A percentile compares a stretch with the other conserved stretches of the same genome.
Evolutionary conservation across 148 eudicot genomes (phyloP).

Genomic region (Spergularia marina): DNA sequence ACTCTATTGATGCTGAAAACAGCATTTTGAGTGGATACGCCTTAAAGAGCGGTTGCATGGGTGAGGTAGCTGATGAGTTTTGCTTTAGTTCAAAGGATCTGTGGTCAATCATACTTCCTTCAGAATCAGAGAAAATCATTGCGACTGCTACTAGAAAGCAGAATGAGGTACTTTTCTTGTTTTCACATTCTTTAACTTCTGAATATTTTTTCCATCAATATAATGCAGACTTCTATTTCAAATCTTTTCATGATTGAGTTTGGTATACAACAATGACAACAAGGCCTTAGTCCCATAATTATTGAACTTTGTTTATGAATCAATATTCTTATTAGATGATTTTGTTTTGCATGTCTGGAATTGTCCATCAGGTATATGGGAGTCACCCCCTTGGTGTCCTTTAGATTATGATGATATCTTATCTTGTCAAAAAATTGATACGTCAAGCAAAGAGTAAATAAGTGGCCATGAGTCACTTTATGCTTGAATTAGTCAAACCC

Average conservation of each 20-base stretch:
- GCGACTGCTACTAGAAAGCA: conserved; percentile 61
- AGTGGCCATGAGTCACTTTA: not conserved
- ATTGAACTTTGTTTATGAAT: not conserved
- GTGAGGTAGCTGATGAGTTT: conserved; percentile 55
- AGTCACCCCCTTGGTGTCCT: no score
- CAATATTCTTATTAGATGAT: not conserved
- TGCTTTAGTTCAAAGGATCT: conserved; percentile 65
- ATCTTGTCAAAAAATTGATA: no score
- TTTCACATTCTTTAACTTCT: not conserved
- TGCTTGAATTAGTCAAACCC: not conserved
- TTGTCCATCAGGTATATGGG: no score
- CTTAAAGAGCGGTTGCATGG: conserved; percentile 47
- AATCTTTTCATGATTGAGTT: not conserved
- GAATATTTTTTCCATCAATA: not conserved
- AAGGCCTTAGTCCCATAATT: no score
- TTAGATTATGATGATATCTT: no score
- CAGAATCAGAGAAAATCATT: conserved; percentile 82
- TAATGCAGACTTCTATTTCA: not conserved
- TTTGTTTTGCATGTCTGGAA: conserved; percentile 3
- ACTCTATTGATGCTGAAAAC: conserved; percentile 72
- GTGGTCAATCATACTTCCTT: conserved; percentile 87
- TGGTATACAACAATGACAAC: not conserved
- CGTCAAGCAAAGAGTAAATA: not conserved
- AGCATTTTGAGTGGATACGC: conserved; percentile 72
- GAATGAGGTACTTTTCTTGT: conserved; percentile 61